Evolutionary conservation across 495 filamentous ascomycete genomes (phyloP), one percentile per base, ranked within the genome.

Genomic region (Penicillium cosmopolitanum): DNA sequence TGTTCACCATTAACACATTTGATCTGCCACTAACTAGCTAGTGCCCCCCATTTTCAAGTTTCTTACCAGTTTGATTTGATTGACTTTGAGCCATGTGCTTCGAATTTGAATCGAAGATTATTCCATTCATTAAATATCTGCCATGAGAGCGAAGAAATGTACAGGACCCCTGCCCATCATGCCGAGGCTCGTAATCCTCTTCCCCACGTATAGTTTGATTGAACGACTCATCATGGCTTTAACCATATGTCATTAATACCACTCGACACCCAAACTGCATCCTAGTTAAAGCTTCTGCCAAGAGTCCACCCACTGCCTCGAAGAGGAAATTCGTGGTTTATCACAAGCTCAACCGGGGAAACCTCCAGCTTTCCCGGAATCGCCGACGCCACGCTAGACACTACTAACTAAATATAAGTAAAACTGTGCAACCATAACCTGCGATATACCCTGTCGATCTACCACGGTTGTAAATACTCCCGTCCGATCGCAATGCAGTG

Each of bases 361-460:
- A 63, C 42, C 9, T 44, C 19, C 55, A 52, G 36, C 33, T 63
- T 63, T 43, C n/a, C 60, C 55, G 55, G 46, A 31, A 58, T 63
- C 55, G 10, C 60, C 60, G 60, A 63, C 28, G 12, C 16, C 13
- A 9, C 2, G 23, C 9, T 6, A 7, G 9, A n/a, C 10, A 3
- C 21, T 31, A 31, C 55, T 58, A 63, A 31, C 5, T 44, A 51
- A 33, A n/a, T 36, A 46, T 47, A 23, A 43, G 48, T 1, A 33
- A 36, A 12, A 47, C 3, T 25, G 52, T 52, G 38, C 46, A 55
- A 42, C 16, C 42, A 60, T 33, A 35, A 28, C 42, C 33, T 50
- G 18, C 28, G n/a, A 12, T 51, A 23, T 43, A 50, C 19, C 19
- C 51, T 38, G 7, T 33, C 25, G 16, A 34, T 55, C 31, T 60